phyloP scores from a whole-genome alignment of 129 eudicot species.

The Chrysanthemum makinoi region DNA sequence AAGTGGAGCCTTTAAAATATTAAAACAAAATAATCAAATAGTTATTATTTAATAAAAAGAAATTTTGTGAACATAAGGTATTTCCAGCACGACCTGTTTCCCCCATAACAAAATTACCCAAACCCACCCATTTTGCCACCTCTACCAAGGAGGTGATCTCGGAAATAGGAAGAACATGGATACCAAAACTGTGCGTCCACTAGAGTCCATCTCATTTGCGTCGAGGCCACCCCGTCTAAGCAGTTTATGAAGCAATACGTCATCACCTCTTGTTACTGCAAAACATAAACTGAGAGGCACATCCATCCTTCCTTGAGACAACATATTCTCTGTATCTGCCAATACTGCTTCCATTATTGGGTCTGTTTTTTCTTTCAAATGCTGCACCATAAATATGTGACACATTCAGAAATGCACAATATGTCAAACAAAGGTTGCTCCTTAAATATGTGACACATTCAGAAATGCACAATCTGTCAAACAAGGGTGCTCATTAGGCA shows the following conservation, averaged over 20 bases:
- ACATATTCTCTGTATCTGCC: slow-evolving; percentile 55
- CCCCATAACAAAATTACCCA: not conserved
- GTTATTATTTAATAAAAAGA: not conserved
- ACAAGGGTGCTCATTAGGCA: not conserved
- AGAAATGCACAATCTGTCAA: not conserved
- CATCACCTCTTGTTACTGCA: slow-evolving; percentile 76
- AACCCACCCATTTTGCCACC: slow-evolving; percentile 5
- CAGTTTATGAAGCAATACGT: slow-evolving; percentile 54
- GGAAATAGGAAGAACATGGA: slow-evolving; percentile 21
- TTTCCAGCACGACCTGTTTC: too few species aligned
- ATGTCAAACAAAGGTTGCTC: not conserved
- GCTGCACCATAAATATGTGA: slow-evolving; percentile 38
- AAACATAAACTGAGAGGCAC: slow-evolving; percentile 81
- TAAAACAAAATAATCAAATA: not conserved
- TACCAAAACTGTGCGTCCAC: slow-evolving; percentile 70
- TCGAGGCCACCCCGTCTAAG: slow-evolving; percentile 70
- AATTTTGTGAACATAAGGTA: too few species aligned
- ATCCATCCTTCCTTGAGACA: slow-evolving; percentile 76
- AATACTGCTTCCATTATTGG: slow-evolving; percentile 54
- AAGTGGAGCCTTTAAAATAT: not conserved
- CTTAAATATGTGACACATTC: not conserved
- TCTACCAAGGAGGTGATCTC: not conserved
- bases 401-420: not conserved
- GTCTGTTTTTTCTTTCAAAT: slow-evolving; percentile 56
- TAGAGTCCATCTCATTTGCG: slow-evolving; percentile 59